Evolutionary conservation across 192 early-diverging fungal genomes (phyloP), one percentile per base, ranked within the genome.

Genomic region (Martensiomyces pterosporus): DNA sequence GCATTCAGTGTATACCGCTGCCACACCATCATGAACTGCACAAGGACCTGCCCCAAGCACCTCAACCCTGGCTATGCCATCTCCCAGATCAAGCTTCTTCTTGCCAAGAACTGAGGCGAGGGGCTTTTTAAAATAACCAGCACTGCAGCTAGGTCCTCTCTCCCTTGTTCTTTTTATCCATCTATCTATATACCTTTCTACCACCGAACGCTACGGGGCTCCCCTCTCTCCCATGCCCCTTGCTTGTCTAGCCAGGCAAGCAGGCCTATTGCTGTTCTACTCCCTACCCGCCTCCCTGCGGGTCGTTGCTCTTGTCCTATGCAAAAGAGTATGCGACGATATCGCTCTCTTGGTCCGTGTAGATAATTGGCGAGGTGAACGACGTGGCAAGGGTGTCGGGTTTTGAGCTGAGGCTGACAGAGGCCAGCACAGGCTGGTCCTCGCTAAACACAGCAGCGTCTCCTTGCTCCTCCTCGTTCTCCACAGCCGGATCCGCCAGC

Each of bases 21-120:
- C 85, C 95, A 98, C 79, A 96, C 95, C 48, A 97, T 97, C 67
- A 95, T 95, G 94, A 93, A 98, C 86, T 96, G 95, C 67, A 79
- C 92, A 33, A 80, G 86, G 52, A 98, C 95, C 29, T 96, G 95
- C 67, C 95, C 95, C 56, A 98, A 98, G 86, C 93, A 93, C 37
- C 80, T 98, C 27, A 93, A 94, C 75, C 95, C 93, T n/a, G 95
- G 95, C 67, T 65, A 74, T 16, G 95, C 95, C 36, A 98, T 98
- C 80, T 87, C 95, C 29, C 76, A 92, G 79, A 94, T 98, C 72
- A 98, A 98, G 81, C 87, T 86, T 73, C 61, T 83, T 43, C 92
- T 96, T 84, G 88, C 93, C 46, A 66, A 61, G 29, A 67, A 78
- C 61, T 86, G 56, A 32, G 29, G 12, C 5, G 29, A n/a, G n/a